A percentile compares a stretch with the other conserved stretches of the same genome.
These are phyloP conservation scores for Ricinus communis DNA, from an alignment of 345 rosid genomes.

Conservation along the genomic window DNA sequence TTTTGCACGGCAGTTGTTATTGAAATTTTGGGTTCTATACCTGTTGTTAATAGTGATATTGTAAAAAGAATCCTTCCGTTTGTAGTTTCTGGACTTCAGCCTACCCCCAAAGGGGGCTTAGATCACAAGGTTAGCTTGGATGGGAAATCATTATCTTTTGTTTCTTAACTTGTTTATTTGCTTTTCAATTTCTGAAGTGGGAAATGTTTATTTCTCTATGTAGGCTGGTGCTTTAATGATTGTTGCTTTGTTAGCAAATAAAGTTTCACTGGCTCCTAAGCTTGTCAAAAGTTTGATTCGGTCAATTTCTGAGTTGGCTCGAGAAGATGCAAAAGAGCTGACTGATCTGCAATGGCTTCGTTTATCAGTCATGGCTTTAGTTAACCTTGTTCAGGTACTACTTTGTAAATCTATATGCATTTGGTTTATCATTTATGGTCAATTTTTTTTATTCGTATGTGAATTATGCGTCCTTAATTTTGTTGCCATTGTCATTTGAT, in stretches of 20 bases:
- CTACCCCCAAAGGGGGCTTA: slow-evolving; percentile 47
- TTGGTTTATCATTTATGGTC: background rate
- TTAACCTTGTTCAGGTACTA: slow-evolving; percentile 84
- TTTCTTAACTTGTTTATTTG: no score
- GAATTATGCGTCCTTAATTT: background rate
- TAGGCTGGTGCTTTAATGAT: slow-evolving; percentile 95
- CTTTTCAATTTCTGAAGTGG: slow-evolving; percentile 12
- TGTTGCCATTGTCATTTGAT: background rate
- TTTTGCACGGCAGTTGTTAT: slow-evolving; percentile 83
- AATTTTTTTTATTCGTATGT: background rate
- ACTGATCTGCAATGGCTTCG: slow-evolving; percentile 69
- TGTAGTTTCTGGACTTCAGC: slow-evolving; percentile 69
- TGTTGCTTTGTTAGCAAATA: slow-evolving; percentile 68
- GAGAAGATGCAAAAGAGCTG: slow-evolving; percentile 59
- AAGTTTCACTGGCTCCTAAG: slow-evolving; percentile 62
- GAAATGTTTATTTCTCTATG: slow-evolving; percentile 15
- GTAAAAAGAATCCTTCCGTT: slow-evolving; percentile 81
- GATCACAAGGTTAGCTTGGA: slow-evolving; percentile 73
- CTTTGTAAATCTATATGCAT: background rate
- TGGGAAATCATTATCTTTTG: no score
- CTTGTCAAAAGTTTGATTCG: slow-evolving; percentile 73
- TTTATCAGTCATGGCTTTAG: slow-evolving; percentile 62
- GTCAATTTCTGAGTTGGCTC: slow-evolving; percentile 61
- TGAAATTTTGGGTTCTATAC: slow-evolving; percentile 66
- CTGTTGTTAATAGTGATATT: slow-evolving; percentile 55